Base-by-base conservation (phyloP, 352 stramenopile genomes). In the Phytophthora melonis region DNA sequence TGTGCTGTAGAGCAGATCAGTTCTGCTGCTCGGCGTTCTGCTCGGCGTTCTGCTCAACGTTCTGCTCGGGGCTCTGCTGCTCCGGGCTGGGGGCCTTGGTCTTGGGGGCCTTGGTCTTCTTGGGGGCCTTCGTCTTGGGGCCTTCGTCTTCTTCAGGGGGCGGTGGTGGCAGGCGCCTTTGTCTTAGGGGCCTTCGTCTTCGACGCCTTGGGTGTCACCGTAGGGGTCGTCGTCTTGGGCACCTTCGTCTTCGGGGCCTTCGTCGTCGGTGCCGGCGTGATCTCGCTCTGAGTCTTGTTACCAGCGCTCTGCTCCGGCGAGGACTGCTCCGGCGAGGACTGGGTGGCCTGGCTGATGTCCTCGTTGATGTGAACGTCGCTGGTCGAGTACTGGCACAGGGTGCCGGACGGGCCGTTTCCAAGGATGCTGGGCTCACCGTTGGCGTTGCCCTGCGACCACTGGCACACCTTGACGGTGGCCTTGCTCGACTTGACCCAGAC, bases 331-430 rank as follows among this genome's bases (percentile, higher is more conserved):
- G 43, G 14, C 49, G 21, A 10, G 21, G 50, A 10, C 5, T 19
- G 18, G 10, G 19, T 6, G 23, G 50, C 62, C 50, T 68, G 36
- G 14, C 49, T 61, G 16, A 72, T 50, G 30, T 72, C 49, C 56
- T 66, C 27, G 47, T 72, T 72, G 57, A 72, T 72, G 56, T 72
- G 65, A 13, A 73, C 59, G 7, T 73, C 66, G 27, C 66, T 73
- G 21, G 39, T 30, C 18, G 66, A 56, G 66, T 72, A 72, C 66
- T 67, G 18, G 47, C 66, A 72, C 18, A 72, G 50, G 3, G 13
- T 5, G 3, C 16, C 18, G 2, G 60, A 67, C 1, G 60, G 60
- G 30, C 60, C 60, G 19, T 58, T 19, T 6, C 59, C 59, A 27
- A 67, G 49, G 30, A 67, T 67, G 18, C 14, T n/a, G n/a, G n/a